Base-by-base conservation (phyloP, 495 filamentous ascomycete genomes). In the Neurospora intermedia region DNA sequence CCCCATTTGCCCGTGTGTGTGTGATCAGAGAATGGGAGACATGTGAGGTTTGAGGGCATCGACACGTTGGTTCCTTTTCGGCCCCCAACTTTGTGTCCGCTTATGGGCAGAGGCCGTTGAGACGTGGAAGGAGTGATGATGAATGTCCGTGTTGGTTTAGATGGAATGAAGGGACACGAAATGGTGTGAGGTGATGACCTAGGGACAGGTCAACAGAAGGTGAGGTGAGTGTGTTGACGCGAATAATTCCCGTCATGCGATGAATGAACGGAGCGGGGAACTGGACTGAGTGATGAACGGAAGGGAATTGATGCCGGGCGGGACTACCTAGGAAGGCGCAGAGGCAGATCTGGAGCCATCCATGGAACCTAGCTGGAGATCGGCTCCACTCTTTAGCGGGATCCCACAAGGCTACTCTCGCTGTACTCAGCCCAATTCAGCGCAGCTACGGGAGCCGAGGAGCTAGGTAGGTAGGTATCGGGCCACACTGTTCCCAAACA, bases 61-160 rank as follows among this genome's bases (percentile, higher is more conserved):
- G n/a, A 54, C 46, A 54, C 2, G 46, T 54, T 27, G 46, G 46
- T 72, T 69, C 31, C 31, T 20, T 75, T 73, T 75, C 46, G 71
- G 71, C 71, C 74, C 74, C 71, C 74, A 73, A 75, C 10, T 39
- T 9, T 73, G 35, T 48, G 2, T 40, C 35, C 31, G 40, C 27
- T 31, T 31, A 31, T 31, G 27, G 27, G 27, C 2, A 31, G 27
- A 31, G 27, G 27, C 16, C 15, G 54, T 18, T 35, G 27, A 18
- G 7, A 66, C 23, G 27, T 66, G 27, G 35, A 15, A 66, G 15
- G 1, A 18, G 2, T 66, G 54, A 66, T 18, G 8, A 66, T 31
- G 6, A 31, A 62, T 31, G 23, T 62, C 54, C 54, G 27, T 10
- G 54, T 35, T 35, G 54, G 4, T 15, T 35, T 13, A 15, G 27